A percentile compares a stretch with the other conserved stretches of the same genome.
These are phyloP conservation scores for Zygotorulaspora chibaensis DNA, from an alignment of 805 yeast species.

Conservation along the genomic window DNA sequence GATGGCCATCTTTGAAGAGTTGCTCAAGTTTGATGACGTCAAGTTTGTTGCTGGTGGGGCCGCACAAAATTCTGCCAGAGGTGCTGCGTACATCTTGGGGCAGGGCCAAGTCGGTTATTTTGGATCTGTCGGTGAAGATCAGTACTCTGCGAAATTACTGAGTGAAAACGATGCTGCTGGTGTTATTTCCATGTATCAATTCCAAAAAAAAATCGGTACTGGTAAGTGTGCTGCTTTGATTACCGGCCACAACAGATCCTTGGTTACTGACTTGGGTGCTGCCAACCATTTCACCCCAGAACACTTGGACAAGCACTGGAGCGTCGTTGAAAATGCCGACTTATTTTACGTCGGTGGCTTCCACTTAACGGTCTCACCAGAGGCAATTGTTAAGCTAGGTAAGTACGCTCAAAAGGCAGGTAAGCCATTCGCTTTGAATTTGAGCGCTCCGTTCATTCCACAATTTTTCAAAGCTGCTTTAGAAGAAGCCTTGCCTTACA, in stretches of 20 bases:
- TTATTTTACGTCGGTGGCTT: conserved; percentile 95
- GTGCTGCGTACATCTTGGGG: conserved; percentile 91
- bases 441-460: conserved; percentile 95
- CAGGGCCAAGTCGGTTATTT: conserved; percentile 79
- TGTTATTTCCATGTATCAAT: conserved; percentile 78
- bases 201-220: conserved; percentile 71
- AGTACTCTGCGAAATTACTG: conserved; percentile 71
- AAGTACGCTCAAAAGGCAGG: conserved; percentile 82
- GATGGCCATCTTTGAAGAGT: conserved; percentile 80
- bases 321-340: conserved; percentile 71
- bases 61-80: conserved; percentile 98
- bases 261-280: conserved; percentile 95
- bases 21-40: conserved; percentile 55
- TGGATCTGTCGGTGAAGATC: conserved; percentile 94
- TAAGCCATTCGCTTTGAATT: conserved; percentile 77
- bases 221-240: conserved; percentile 98
- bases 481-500: conserved; percentile 74
- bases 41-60: conserved; percentile 96
- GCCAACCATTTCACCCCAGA: conserved; percentile 93
- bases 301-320: conserved; percentile 88
- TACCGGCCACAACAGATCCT: conserved; percentile 81
- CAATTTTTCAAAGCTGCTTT: conserved; percentile 92
- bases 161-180: conserved; percentile 88
- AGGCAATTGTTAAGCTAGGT: conserved; percentile 84
- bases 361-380: conserved; percentile 97